Conservation (phyloP, 139 green algal genomes). For the Parachlorella kessleri region DNA sequence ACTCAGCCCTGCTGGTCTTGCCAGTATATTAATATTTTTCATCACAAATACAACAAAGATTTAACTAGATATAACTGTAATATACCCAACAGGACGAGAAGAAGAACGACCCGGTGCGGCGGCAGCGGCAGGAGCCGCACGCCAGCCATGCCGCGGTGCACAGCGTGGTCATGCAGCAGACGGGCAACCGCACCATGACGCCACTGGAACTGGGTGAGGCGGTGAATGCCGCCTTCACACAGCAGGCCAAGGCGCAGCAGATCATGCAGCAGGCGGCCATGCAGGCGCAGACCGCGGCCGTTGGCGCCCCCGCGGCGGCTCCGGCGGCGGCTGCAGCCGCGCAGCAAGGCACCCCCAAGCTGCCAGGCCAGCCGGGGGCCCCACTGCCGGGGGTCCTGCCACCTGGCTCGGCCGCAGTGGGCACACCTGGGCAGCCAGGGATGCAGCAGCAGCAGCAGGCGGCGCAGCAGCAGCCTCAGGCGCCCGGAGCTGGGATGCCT, state of each 20-base stretch:
- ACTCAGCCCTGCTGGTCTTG: too few relatives aligned
- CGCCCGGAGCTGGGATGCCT: background rate
- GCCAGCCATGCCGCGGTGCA: slow-evolving; percentile 30
- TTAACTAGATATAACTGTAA: too few relatives aligned
- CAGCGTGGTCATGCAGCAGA: slow-evolving; percentile 37
- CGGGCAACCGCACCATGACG: slow-evolving; percentile 18
- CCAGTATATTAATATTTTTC: too few relatives aligned
- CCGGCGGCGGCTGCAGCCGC: slow-evolving; percentile 1
- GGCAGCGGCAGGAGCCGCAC: slow-evolving; percentile 34
- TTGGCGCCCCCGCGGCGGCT: slow-evolving; percentile 7
- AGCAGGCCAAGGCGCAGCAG: slow-evolving; percentile 30
- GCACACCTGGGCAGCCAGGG: background rate
- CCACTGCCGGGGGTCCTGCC: too few relatives aligned
- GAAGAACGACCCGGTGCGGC: slow-evolving; percentile 19
- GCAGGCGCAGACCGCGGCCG: slow-evolving; percentile 18
- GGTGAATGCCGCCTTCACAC: slow-evolving; percentile 16
- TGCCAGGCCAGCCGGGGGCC: too few relatives aligned
- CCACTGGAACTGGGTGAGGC: slow-evolving; percentile 24
- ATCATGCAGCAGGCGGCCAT: slow-evolving; percentile 18
- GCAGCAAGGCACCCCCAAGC: too few relatives aligned
- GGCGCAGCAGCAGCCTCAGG: background rate
- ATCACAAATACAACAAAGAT: too few relatives aligned
- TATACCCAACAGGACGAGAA: slow-evolving; percentile 24
- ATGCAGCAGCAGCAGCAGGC: background rate
- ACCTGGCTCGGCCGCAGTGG: background rate